Evolutionary conservation across 2,329 filamentous ascomycete genomes (phyloP).

Genomic region (Byssothecium circinans): DNA sequence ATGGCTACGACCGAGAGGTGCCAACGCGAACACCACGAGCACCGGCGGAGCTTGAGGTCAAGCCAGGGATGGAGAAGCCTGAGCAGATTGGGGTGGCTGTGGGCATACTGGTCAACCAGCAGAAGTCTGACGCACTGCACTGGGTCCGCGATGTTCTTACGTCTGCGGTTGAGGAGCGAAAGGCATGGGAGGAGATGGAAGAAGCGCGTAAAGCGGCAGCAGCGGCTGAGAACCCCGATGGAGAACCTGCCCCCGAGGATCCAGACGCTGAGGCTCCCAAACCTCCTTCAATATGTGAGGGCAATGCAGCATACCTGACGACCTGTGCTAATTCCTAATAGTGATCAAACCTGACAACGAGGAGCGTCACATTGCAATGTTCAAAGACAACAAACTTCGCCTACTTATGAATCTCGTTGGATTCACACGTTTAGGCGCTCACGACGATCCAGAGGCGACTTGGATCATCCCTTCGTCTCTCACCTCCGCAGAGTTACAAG

Average conservation of each 20-base stretch:
- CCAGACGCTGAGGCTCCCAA: slow-evolving; percentile 36
- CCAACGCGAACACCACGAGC: slow-evolving; percentile 66
- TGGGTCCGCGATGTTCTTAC: slow-evolving; percentile 78
- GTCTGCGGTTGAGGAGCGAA: slow-evolving; percentile 70
- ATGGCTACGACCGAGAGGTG: slow-evolving; percentile 82
- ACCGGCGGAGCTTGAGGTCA: slow-evolving; percentile 82
- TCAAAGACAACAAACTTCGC: slow-evolving; percentile 85
- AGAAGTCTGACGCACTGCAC: slow-evolving; percentile 71
- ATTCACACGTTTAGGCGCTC: slow-evolving; percentile 64
- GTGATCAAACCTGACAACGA: slow-evolving; percentile 62
- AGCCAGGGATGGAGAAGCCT: slow-evolving; percentile 64
- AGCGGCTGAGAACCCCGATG: slow-evolving; percentile 36
- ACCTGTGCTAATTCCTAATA: slow-evolving; percentile 22
- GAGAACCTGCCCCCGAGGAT: slow-evolving; percentile 32
- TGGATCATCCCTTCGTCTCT: slow-evolving; percentile 76
- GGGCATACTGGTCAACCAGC: slow-evolving; percentile 76
- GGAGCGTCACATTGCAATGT: slow-evolving; percentile 71
- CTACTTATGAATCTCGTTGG: slow-evolving; percentile 79
- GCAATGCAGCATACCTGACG: slow-evolving; percentile 14
- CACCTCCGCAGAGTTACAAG: slow-evolving; percentile 65
- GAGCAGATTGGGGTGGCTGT: slow-evolving; percentile 79
- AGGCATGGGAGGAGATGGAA: slow-evolving; percentile 74
- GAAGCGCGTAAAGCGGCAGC: slow-evolving; percentile 56
- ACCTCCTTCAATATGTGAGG: slow-evolving; percentile 50
- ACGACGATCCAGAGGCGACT: slow-evolving; percentile 72